These are phyloP conservation scores for Magnolia changhungtana DNA, from an alignment of 164 flowering plant genomes.

Conservation along the genomic window DNA sequence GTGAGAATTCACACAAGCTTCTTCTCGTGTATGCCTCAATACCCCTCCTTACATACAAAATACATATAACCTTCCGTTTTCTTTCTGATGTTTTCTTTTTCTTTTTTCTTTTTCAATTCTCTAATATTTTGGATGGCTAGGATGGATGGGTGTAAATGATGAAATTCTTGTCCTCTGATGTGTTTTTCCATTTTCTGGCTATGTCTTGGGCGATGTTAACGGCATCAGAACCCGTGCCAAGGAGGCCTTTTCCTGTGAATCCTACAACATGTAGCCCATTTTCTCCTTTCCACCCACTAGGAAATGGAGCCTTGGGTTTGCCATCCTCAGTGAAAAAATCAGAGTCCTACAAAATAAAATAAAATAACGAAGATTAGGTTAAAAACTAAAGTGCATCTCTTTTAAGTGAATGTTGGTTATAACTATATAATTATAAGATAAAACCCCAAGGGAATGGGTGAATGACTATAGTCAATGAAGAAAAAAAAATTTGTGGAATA, in stretches of 20 bases:
- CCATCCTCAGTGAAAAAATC: slow-evolving; percentile 60
- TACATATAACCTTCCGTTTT: background rate
- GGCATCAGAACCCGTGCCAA: slow-evolving; percentile 71
- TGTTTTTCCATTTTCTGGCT: slow-evolving; percentile 17
- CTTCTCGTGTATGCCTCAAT: background rate
- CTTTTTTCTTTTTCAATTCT: background rate
- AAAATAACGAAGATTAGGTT: too few species aligned
- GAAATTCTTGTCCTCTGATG: background rate
- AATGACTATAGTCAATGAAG: too few species aligned
- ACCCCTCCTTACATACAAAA: background rate
- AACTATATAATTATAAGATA: too few species aligned
- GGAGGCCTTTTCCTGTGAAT: slow-evolving; percentile 66
- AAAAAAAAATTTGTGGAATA: too few species aligned
- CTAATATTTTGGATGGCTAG: background rate
- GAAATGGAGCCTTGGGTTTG: slow-evolving; percentile 50
- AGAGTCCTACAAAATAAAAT: slow-evolving; percentile 36
- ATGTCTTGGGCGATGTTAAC: slow-evolving; percentile 55
- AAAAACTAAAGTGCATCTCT: too few species aligned
- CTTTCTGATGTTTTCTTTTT: background rate
- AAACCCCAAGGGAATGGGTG: too few species aligned
- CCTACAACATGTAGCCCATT: slow-evolving; percentile 71
- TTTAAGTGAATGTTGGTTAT: too few species aligned
- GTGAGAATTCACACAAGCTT: background rate
- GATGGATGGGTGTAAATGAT: slow-evolving; percentile 1
- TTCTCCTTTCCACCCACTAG: slow-evolving; percentile 69